Base-by-base conservation (phyloP, 192 early-diverging fungal species). In the Coemansia sp. region DNA sequence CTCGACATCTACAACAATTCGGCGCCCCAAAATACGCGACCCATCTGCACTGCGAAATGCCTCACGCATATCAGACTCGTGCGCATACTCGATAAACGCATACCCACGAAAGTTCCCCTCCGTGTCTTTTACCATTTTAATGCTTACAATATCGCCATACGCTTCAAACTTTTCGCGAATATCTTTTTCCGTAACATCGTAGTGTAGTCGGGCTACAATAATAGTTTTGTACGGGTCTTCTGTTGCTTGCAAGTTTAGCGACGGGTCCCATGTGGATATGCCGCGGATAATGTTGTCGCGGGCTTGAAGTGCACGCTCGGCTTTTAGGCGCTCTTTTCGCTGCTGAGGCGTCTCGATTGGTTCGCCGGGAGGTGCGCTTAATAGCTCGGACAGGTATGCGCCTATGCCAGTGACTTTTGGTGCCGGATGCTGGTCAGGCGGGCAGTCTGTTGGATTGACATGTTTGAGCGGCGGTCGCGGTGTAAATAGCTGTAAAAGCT, bases 81-180 rank as follows among this genome's bases (percentile, higher is more conserved):
- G 84, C 66, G 92, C 94, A 73, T 86, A 98, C 79, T 98, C 96
- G 64, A 98, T 86, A 66, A 98, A 98, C 0, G 93, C 96, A 64
- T 97, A 98, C 39, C 96, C 95, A 68, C 90, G 86, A 16, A 93
- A 89, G 73, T 94, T 89, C 7, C 86, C 87, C 0, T 84, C 82
- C 65, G 76, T 71, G 61, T 89, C 84, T 51, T 82, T 85, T 23
- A 94, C 92, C 57, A 94, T 86, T 69, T 92, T 88, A 25, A 97
- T 85, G 54, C 58, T 43, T 11, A 23, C 72, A 45, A 80, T 65
- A 9, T 80, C 83, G 3, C 96, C 96, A 74, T 88, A 97, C 38
- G 74, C 61, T 12, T 92, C 87, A 73, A 98, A 94, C 61, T 89
- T 92, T 37, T 82, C 68, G 21, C 81, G 78, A 25, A 97, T 82